Evolutionary conservation across 1,284 basidiomycete species (phyloP), one percentile per base, ranked within the genome.

Genomic region (Puccinia novopanici): DNA sequence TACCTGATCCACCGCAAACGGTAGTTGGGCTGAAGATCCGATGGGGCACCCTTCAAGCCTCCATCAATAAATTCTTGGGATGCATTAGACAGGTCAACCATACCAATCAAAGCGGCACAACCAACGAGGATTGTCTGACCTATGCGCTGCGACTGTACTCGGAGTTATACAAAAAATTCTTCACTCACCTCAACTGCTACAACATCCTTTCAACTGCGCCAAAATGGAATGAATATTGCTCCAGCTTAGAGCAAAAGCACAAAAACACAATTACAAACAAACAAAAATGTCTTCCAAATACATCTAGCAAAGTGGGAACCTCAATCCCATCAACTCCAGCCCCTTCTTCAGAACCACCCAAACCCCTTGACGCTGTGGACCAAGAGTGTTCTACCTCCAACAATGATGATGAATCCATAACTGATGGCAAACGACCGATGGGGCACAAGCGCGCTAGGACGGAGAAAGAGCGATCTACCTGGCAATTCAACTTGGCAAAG

Each of bases 11-110:
- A 22, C 5, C 19, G 4, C 63, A 22, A 42, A 65, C 30, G 0
- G 9, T 17, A 6, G 40, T 30, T 15, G 22, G 57, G 37, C 15
- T 75, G 8, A 61, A 75, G 34, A 42, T 4, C 3, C 37, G 72
- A 3, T 75, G 54, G 72, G 12, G 37, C 22, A 27, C 54, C 45
- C 24, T 74, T 59, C 52, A 75, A 17, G 30, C 13, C 22, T 0
- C 52, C 4, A 19, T 75, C 37, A 48, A 57, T 40, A 75, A 75
- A 22, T 75, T 75, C n/a, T n/a, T 5, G n/a, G 72, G 72, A 42
- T 75, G 55, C 15, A 13, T 59, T 3, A 34, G 59, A 27, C 72
- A 75, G 45, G 24, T 75, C 12, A 19, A 30, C 15, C 2, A 13
- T 2, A 17, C 37, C 10, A 57, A 61, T 17, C 54, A 75, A 30